phyloP scores from a whole-genome alignment of 495 filamentous ascomycete species.

The Talaromyces trachyspermus region DNA sequence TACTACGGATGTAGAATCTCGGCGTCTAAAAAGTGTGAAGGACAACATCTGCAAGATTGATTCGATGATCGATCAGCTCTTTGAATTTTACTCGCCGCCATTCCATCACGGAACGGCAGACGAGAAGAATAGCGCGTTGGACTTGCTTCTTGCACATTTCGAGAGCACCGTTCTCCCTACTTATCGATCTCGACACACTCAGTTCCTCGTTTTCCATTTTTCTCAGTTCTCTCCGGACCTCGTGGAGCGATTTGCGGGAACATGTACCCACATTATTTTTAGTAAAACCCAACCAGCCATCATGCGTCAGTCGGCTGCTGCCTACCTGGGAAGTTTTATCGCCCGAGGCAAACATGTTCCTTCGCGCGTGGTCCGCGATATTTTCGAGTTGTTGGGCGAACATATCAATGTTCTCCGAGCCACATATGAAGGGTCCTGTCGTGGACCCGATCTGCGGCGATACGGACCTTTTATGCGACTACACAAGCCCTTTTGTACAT shows the following conservation, averaged over 20 bases:
- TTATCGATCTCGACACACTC: constrained; percentile 76
- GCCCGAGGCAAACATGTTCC: constrained; percentile 76
- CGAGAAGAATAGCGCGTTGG: constrained; percentile 48
- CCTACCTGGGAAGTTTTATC: constrained; percentile 92
- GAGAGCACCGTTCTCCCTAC: constrained; percentile 79
- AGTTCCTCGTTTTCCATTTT: constrained; percentile 92
- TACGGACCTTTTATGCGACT: constrained; percentile 83
- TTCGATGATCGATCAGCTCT: constrained; percentile 80
- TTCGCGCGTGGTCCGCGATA: constrained; percentile 63
- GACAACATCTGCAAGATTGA: constrained; percentile 87
- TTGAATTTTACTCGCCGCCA: constrained; percentile 67
- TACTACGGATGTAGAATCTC: constrained; percentile 38
- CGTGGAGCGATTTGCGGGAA: constrained; percentile 73
- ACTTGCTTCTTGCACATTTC: constrained; percentile 76
- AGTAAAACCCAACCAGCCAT: constrained; percentile 55
- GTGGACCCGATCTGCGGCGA: constrained; percentile 73
- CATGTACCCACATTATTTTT: constrained; percentile 62
- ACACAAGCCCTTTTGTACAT: constrained; percentile 89
- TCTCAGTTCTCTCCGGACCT: constrained; percentile 67
- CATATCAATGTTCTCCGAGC: constrained; percentile 62
- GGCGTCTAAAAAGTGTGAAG: constrained; percentile 54
- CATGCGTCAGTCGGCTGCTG: constrained; percentile 71
- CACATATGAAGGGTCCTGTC: constrained; percentile 58
- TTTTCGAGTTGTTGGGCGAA: constrained; percentile 65
- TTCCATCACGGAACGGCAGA: constrained; percentile 47